Conservation (phyloP, 345 rosid genomes). For the Citrus cavaleriei region DNA sequence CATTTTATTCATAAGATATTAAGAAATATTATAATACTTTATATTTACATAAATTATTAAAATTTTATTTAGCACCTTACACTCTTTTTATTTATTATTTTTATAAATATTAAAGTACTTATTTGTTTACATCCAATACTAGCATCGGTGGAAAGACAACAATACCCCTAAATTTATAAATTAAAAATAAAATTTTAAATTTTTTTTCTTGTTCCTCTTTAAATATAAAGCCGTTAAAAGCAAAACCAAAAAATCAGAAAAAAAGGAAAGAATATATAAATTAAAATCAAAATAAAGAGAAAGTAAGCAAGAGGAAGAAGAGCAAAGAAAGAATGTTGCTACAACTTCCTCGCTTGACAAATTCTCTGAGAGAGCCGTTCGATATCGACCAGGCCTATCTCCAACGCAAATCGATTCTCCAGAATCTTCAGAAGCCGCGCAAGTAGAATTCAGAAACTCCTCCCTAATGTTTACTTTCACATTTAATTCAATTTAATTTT, state of each 20-base stretch:
- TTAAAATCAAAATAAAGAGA: not conserved
- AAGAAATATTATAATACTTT: no score
- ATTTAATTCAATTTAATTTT: not conserved
- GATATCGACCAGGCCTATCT: slow-evolving; percentile 88
- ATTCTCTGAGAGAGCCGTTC: slow-evolving; percentile 78
- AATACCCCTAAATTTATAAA: no score
- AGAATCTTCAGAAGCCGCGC: slow-evolving; percentile 44
- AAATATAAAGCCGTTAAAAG: not conserved
- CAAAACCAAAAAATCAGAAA: no score
- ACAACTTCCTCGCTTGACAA: slow-evolving; percentile 83
- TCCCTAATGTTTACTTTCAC: not conserved
- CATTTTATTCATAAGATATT: no score
- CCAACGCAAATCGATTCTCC: slow-evolving; percentile 67
- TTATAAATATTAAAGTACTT: no score
- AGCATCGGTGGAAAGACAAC: no score
- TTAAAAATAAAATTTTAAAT: no score
- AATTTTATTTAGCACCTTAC: no score
- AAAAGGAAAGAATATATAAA: no score
- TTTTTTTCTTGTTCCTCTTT: not conserved
- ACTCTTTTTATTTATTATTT: no score
- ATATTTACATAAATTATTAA: no score
- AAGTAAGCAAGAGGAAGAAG: not conserved
- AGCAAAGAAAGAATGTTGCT: slow-evolving; percentile 37
- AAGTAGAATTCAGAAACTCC: slow-evolving; percentile 28
- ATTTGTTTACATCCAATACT: no score